Conservation (phyloP, 441 rosid genomes). For the Erysimum pusillum region DNA sequence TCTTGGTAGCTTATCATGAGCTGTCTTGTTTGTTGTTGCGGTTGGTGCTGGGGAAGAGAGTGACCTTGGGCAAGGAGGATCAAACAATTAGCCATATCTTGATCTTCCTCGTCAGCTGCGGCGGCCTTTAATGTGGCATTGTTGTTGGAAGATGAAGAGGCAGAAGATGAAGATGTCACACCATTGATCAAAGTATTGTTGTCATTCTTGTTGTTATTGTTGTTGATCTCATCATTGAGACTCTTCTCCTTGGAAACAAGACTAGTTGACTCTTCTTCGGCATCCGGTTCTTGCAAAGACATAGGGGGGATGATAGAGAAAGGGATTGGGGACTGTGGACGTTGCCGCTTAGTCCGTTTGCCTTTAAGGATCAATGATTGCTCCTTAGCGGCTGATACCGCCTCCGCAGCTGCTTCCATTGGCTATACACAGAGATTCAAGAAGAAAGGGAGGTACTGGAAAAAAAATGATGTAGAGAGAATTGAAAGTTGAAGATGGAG, state of each 20-base stretch:
- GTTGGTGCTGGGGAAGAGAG: constrained; percentile 30
- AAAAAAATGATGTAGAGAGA: constrained; percentile 23
- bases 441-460: constrained; percentile 36
- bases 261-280: constrained; percentile 41
- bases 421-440: constrained; percentile 26
- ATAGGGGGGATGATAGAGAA: constrained; percentile 49
- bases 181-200: constrained; percentile 26
- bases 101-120: constrained; percentile 68
- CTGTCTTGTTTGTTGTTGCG: constrained; percentile 47
- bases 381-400: constrained; percentile 45
- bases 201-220: constrained; percentile 14
- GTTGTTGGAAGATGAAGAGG: constrained; percentile 53
- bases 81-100: constrained; percentile 93
- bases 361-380: constrained; percentile 65
- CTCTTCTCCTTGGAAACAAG: constrained; percentile 44
- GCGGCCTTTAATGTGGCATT: constrained; percentile 41
- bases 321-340: constrained; percentile 72
- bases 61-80: constrained; percentile 88
- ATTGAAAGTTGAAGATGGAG: constrained; percentile 37
- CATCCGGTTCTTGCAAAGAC: constrained; percentile 32
- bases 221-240: constrained; percentile 10
- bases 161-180: constrained; percentile 46
- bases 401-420: constrained; percentile 65
- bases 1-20: constrained; percentile 41
- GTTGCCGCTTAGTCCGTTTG: constrained; percentile 80